Base-by-base conservation (phyloP, 352 stramenopile genomes). In the Blastocystis sp. region DNA sequence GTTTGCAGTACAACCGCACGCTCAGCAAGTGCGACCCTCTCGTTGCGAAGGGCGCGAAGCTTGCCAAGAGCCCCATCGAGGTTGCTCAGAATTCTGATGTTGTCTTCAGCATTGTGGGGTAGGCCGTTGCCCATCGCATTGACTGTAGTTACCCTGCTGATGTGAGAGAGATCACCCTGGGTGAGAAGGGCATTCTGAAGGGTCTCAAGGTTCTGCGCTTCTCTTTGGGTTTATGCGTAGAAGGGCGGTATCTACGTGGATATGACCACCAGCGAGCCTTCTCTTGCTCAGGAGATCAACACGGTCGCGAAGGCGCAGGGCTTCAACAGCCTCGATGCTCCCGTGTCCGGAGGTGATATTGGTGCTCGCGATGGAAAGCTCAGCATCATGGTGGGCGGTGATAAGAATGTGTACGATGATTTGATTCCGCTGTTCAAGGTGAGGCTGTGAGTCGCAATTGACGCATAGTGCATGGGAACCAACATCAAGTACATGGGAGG, bases 331-430 rank as follows among this genome's bases (percentile, higher is more conserved):
- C 37, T 92, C 6, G 91, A 92, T 70, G 91, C 91, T 59, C 90
- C 91, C 0, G 94, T 97, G 24, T 96, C 93, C 0, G 95, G 95
- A 80, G 94, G 94, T 13, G 94, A 96, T 74, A 90, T 97, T 89
- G 94, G 94, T n/a, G 94, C 94, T 1, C 93, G 93, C n/a, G 93
- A 96, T 39, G 95, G 90, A 29, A 94, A 93, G 10, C 90, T 97
- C 24, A 95, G 94, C 6, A 95, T 97, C 81, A 97, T 97, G 95
- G 93, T 96, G 31, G 95, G 95, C 24, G 94, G 94, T 21, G 94
- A 97, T 39, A 92, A 95, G 31, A 93, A 95, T 29, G 92, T 92
- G 0, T 92, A 96, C 71, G 94, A 95, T 69, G 91, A 91, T 0
- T 92, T 94, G 41, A 94, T 95, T 92, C 94, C 94, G 21, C 93